These are phyloP conservation scores for Blastocystis sp. DNA, from an alignment of 352 stramenopile genomes.

Conservation along the genomic window DNA sequence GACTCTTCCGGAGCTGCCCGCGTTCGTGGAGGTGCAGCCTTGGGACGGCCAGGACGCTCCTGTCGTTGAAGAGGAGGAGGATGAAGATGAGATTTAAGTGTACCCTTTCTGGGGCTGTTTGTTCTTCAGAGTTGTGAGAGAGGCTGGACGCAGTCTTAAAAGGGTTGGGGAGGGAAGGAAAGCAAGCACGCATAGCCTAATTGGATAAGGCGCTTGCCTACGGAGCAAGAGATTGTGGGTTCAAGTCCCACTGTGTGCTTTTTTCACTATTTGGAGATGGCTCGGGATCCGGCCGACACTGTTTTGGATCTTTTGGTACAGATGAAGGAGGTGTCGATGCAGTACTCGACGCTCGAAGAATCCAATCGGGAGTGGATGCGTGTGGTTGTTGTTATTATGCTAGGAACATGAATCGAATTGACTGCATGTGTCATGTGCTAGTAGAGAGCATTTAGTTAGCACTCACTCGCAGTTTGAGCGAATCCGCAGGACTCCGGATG, in stretches of 20 bases:
- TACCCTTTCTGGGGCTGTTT: background rate
- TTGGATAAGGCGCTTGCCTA: background rate
- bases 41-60: conserved; percentile 68
- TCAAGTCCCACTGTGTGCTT: conserved; percentile 27
- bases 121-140: background rate
- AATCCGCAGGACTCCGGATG: background rate
- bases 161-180: background rate
- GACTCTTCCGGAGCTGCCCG: conserved; percentile 33
- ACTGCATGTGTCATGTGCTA: background rate
- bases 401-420: background rate
- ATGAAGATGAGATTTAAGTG: conserved; percentile 62
- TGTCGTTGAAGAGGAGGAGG: conserved; percentile 47
- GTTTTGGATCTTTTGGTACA: background rate
- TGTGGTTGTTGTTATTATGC: background rate
- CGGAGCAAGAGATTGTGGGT: conserved; percentile 19
- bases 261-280: conserved; percentile 9
- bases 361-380: background rate
- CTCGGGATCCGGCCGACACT: background rate
- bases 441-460: no score
- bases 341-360: background rate
- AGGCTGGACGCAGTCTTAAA: background rate
- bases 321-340: background rate
- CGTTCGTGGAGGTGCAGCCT: conserved; percentile 56
- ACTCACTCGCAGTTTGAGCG: background rate
- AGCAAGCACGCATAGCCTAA: background rate